A percentile compares a stretch with the other conserved stretches of the same genome.
These are phyloP conservation scores for Phaeotremella skinneri DNA, from an alignment of 768 basidiomycete species.

Conservation along the genomic window DNA sequence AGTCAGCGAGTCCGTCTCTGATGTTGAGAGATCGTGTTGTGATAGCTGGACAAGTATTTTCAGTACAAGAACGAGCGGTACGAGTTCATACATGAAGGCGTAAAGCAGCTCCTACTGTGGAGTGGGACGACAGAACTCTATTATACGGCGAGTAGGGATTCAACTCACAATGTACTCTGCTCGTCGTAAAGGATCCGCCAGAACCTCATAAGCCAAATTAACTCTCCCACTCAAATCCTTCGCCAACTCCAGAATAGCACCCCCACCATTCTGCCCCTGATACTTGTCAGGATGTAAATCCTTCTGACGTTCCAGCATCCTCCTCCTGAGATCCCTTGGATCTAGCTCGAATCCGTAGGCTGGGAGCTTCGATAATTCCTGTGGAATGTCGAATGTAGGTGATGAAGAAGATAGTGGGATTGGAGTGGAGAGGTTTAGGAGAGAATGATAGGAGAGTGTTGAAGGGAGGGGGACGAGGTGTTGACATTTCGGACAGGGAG, in stretches of 20 bases:
- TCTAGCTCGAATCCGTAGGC: slow-evolving; percentile 62
- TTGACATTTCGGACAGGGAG: slow-evolving; percentile 70
- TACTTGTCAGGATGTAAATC: slow-evolving; percentile 84
- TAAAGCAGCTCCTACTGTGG: too few species aligned
- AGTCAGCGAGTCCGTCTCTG: slow-evolving; percentile 69
- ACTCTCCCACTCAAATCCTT: slow-evolving; percentile 72
- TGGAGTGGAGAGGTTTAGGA: slow-evolving; percentile 62
- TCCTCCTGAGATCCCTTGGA: slow-evolving; percentile 59
- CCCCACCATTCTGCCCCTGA: slow-evolving; percentile 62
- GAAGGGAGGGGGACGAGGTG: slow-evolving; percentile 63
- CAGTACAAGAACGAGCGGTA: neutral
- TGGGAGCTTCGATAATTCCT: slow-evolving; percentile 28
- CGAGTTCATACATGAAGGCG: neutral
- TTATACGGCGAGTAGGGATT: neutral
- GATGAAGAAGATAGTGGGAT: slow-evolving; percentile 54
- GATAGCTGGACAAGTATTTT: slow-evolving; percentile 53
- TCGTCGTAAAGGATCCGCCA: slow-evolving; percentile 69
- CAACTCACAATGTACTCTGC: slow-evolving; percentile 69
- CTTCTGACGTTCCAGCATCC: slow-evolving; percentile 70
- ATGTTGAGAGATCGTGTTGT: slow-evolving; percentile 60
- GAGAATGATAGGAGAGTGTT: slow-evolving; percentile 62
- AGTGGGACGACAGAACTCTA: too few species aligned
- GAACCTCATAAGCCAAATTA: slow-evolving; percentile 73
- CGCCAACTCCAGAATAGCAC: slow-evolving; percentile 58
- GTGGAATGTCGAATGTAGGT: slow-evolving; percentile 25